phyloP scores from a whole-genome alignment of 2,329 filamentous ascomycete species.

The Xylariomycetidae sp. region DNA sequence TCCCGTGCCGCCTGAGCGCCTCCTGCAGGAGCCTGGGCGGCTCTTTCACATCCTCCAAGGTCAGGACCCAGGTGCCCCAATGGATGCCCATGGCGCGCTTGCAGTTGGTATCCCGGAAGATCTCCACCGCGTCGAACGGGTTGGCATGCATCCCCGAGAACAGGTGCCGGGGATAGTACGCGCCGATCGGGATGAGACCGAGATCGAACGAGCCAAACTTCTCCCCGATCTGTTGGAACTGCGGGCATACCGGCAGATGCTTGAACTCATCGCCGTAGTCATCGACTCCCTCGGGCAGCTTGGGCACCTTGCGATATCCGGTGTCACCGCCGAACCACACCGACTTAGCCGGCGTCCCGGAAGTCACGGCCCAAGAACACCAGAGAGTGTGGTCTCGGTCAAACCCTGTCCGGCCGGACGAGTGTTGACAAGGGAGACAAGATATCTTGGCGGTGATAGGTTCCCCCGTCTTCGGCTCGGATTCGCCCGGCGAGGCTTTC shows the following conservation, averaged over 20 bases:
- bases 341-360: constrained; percentile 58
- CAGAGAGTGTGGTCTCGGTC: constrained; percentile 77
- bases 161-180: constrained; percentile 68
- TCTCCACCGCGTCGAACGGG: constrained; percentile 82
- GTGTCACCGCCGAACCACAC: constrained; percentile 90
- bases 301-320: constrained; percentile 76
- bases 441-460: constrained; percentile 68
- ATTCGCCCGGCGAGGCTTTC: constrained; percentile 17
- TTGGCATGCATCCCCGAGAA: constrained; percentile 83
- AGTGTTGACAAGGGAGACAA: constrained; percentile 83
- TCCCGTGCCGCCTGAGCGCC: constrained; percentile 62
- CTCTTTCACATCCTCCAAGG: constrained; percentile 78
- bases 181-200: constrained; percentile 88
- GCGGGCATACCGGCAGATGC: constrained; percentile 69
- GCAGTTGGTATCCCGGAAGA: constrained; percentile 81
- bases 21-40: constrained; percentile 69
- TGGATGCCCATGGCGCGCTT: constrained; percentile 78
- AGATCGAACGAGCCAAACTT: constrained; percentile 83
- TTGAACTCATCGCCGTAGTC: constrained; percentile 67
- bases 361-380: constrained; percentile 79
- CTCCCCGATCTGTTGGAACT: constrained; percentile 78
- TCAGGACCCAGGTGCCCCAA: constrained; percentile 88
- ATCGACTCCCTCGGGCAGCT: constrained; percentile 55
- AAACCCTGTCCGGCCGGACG: constrained; percentile 61
- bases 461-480: constrained; percentile 24